Evolutionary conservation across 345 rosid genomes (phyloP).

Genomic region (Litchi chinensis): DNA sequence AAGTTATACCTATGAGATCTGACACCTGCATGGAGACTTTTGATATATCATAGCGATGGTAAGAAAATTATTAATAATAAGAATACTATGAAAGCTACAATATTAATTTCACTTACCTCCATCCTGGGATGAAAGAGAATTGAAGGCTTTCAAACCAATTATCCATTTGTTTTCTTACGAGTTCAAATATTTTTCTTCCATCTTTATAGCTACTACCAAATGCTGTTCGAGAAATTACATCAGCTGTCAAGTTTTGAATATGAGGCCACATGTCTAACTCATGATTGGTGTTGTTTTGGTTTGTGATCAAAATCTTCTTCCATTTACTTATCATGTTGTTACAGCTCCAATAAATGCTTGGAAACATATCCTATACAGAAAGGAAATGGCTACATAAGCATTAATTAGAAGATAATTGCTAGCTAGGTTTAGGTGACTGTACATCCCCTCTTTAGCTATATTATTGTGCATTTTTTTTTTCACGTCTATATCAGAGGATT

Average conservation of each 20-base stretch:
- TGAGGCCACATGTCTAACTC: slow-evolving; percentile 48
- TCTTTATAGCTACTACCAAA: slow-evolving; percentile 53
- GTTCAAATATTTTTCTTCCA: slow-evolving; percentile 46
- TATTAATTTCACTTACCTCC: slow-evolving; percentile 34
- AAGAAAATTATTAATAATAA: neutral
- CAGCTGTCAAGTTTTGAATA: slow-evolving; percentile 41
- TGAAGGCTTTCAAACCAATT: neutral
- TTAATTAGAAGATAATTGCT: neutral
- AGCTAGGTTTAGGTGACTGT: too few relatives aligned
- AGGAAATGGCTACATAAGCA: neutral
- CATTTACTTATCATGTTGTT: slow-evolving; percentile 34
- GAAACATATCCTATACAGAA: slow-evolving; percentile 33
- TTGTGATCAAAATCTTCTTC: slow-evolving; percentile 31
- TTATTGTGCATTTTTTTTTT: too few relatives aligned
- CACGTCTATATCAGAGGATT: too few relatives aligned
- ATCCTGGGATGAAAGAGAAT: slow-evolving; percentile 40
- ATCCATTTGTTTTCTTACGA: slow-evolving; percentile 26
- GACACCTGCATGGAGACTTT: too few relatives aligned
- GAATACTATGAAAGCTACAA: neutral
- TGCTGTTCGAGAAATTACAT: slow-evolving; percentile 51
- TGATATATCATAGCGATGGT: too few relatives aligned
- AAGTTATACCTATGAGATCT: too few relatives aligned
- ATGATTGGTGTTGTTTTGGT: neutral
- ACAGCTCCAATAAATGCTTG: slow-evolving; percentile 27
- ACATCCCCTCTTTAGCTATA: too few relatives aligned